Evolutionary conservation across 1,284 basidiomycete species (phyloP).

Genomic region (Malassezia caprae): DNA sequence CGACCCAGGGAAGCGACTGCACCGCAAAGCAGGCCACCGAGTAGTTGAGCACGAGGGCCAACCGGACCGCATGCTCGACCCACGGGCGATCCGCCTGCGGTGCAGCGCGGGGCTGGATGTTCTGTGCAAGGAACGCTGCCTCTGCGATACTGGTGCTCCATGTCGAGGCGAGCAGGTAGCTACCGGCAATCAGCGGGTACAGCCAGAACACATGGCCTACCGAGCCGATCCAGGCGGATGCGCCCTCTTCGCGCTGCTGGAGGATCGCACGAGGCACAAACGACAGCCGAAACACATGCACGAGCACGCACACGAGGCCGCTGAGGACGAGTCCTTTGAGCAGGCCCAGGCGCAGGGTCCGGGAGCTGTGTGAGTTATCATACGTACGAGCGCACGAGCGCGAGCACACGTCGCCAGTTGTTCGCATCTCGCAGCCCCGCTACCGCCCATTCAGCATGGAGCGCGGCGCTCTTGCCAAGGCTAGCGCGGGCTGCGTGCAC

Average conservation of each 20-base stretch:
- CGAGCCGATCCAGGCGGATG: conserved; percentile 18
- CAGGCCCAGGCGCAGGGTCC: conserved; percentile 30
- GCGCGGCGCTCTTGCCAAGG: conserved; percentile 17
- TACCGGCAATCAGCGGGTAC: conserved; percentile 41
- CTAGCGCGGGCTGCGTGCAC: conserved; percentile 23
- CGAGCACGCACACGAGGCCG: conserved; percentile 26
- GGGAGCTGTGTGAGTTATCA: conserved; percentile 18
- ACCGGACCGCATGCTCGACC: conserved; percentile 30
- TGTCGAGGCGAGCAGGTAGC: conserved; percentile 40
- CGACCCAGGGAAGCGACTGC: conserved; percentile 32
- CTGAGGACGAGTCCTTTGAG: conserved; percentile 41
- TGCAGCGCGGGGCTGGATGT: neutral
- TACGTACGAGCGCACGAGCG: conserved; percentile 11
- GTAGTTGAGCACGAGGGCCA: conserved; percentile 39
- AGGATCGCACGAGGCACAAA: conserved; percentile 25
- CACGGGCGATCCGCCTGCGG: neutral
- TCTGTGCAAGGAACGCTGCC: conserved; percentile 30
- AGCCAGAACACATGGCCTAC: conserved; percentile 38
- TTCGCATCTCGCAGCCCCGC: conserved; percentile 35
- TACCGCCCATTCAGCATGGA: conserved; percentile 33
- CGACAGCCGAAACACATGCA: conserved; percentile 43
- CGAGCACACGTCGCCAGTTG: conserved; percentile 27
- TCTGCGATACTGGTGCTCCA: conserved; percentile 43
- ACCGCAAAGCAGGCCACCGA: conserved; percentile 28
- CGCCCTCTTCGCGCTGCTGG: conserved; percentile 5